Percentiles rank a stretch among this genome's conserved stretches.
phyloP scores from a whole-genome alignment of 164 flowering plant genomes.

The Kingdonia uniflora region DNA sequence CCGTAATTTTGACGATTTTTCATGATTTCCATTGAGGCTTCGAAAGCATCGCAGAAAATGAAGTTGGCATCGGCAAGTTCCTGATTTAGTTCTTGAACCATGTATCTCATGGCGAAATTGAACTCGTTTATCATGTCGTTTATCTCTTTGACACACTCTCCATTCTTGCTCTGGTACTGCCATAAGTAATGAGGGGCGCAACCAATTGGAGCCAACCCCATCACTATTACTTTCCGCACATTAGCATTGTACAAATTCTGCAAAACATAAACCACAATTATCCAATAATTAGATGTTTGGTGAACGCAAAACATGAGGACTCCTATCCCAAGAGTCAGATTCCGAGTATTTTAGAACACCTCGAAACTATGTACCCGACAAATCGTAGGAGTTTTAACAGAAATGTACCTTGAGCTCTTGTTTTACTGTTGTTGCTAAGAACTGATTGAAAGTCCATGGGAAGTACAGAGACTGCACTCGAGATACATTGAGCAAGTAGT shows the following conservation, averaged over 20 bases:
- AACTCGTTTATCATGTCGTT: slow-evolving; percentile 70
- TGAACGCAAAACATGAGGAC: neutral
- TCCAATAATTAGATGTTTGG: neutral
- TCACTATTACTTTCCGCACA: slow-evolving; percentile 58
- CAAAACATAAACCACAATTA: slow-evolving; percentile 5
- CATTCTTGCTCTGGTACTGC: slow-evolving; percentile 43
- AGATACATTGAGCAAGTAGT: slow-evolving; percentile 62
- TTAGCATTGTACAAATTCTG: slow-evolving; percentile 61
- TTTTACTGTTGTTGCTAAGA: slow-evolving; percentile 42
- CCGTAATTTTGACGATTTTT: slow-evolving; percentile 51
- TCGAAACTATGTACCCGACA: neutral
- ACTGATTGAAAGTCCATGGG: slow-evolving; percentile 80
- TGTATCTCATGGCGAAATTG: slow-evolving; percentile 69
- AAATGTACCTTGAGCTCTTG: slow-evolving; percentile 57
- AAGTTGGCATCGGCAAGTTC: slow-evolving; percentile 51
- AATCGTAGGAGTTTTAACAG: neutral
- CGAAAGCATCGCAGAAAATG: slow-evolving; percentile 64
- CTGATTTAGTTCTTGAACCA: slow-evolving; percentile 40
- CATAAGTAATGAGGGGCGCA: slow-evolving; percentile 87
- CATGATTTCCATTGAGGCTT: slow-evolving; percentile 74
- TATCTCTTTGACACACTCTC: slow-evolving; percentile 55
- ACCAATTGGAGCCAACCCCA: slow-evolving; percentile 86
- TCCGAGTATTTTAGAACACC: too few relatives aligned
- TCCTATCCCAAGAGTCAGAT: too few relatives aligned
- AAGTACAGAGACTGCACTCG: slow-evolving; percentile 52